Percentiles rank a stretch among this genome's conserved stretches.
phyloP scores from a whole-genome alignment of 495 filamentous ascomycete genomes.

The Xylaria nigripes region DNA sequence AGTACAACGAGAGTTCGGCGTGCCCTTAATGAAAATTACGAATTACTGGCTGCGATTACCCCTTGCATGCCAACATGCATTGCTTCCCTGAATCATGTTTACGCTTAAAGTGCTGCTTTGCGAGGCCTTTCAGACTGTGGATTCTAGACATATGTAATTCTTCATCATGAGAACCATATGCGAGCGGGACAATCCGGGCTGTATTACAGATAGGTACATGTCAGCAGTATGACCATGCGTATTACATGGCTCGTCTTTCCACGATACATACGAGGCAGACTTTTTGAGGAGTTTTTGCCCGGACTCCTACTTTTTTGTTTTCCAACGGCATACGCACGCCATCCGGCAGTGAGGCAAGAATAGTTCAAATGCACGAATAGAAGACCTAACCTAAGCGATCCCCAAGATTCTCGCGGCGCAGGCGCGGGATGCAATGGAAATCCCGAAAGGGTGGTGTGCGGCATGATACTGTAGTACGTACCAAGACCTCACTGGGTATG shows the following conservation, averaged over 20 bases:
- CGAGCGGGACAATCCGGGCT: not conserved
- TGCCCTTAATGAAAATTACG: not conserved
- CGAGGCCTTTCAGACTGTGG: not conserved
- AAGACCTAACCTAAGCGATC: constrained; percentile 6
- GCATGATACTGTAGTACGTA: too few relatives aligned
- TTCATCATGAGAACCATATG: not conserved
- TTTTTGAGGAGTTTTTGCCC: constrained; percentile 10
- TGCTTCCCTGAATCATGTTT: not conserved
- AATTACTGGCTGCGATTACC: not conserved
- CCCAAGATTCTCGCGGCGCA: not conserved
- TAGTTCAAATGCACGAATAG: not conserved
- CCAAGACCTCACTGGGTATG: too few relatives aligned
- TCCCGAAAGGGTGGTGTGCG: too few relatives aligned
- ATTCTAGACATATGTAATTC: not conserved
- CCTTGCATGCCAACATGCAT: not conserved
- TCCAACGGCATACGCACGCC: constrained; percentile 19
- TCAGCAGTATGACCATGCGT: too few relatives aligned
- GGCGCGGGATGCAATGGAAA: not conserved
- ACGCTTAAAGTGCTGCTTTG: not conserved
- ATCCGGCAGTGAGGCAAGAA: constrained; percentile 22
- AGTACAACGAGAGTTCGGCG: constrained; percentile 12
- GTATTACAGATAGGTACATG: constrained; percentile 2
- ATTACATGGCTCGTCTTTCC: too few relatives aligned
- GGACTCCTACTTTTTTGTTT: constrained; percentile 5
- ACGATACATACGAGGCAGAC: too few relatives aligned